phyloP scores from a whole-genome alignment of 495 filamentous ascomycete genomes.

The Aspergillus mulundensis region DNA sequence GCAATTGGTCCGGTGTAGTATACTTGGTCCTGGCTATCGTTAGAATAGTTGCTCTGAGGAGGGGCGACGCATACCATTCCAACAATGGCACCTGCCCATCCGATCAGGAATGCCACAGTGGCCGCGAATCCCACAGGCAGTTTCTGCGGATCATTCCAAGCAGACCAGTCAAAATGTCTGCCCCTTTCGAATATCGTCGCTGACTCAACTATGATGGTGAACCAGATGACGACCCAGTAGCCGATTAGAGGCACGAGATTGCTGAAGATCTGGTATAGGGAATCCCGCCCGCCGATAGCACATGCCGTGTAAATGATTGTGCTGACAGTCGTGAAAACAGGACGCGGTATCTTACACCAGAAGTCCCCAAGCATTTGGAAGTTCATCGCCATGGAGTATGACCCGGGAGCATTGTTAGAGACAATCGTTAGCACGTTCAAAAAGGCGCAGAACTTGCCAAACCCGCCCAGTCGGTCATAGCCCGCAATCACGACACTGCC shows the following conservation, averaged over 20 bases:
- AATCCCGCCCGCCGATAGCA: conserved; percentile 48
- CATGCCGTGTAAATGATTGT: conserved; percentile 43
- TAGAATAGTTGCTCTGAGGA: background rate
- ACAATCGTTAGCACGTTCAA: conserved; percentile 66
- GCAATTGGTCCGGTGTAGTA: conserved; percentile 49
- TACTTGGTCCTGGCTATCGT: conserved; percentile 35
- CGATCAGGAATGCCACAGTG: conserved; percentile 40
- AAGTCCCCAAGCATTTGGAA: conserved; percentile 65
- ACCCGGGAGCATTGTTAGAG: conserved; percentile 64
- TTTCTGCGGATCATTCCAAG: conserved; percentile 38
- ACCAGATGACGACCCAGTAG: conserved; percentile 48
- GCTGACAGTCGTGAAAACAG: conserved; percentile 53
- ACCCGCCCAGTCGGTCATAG: conserved; percentile 56
- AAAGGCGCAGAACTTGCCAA: conserved; percentile 68
- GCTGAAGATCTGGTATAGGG: conserved; percentile 44
- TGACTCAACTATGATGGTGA: conserved; percentile 42
- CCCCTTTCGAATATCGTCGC: conserved; percentile 38
- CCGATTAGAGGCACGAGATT: conserved; percentile 48
- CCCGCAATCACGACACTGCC: conserved; percentile 66
- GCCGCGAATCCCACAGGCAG: conserved; percentile 47
- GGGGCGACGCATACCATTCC: conserved; percentile 38
- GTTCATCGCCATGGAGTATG: conserved; percentile 69
- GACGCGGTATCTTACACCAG: conserved; percentile 63
- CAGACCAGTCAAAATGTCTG: conserved; percentile 42
- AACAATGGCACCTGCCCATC: conserved; percentile 48